Conservation (phyloP, 306 rosid genomes). For the Vigna reflexopilosa region DNA sequence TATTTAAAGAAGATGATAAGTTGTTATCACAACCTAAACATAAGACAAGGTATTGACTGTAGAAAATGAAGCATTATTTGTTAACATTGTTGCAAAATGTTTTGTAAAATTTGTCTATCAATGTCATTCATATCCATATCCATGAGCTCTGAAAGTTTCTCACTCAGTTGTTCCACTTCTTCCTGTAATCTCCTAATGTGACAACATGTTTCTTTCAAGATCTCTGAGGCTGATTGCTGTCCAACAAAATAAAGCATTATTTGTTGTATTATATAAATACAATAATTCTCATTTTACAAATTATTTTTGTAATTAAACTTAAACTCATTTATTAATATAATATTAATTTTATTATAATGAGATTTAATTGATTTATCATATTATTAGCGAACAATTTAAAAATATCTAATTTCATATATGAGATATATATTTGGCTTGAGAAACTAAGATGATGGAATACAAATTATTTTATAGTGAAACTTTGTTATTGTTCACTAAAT, state of each 20-base stretch:
- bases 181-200: conserved; percentile 54
- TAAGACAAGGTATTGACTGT: neutral
- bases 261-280: too few relatives aligned
- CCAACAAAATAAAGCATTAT: neutral
- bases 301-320: too few relatives aligned
- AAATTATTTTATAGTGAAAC: too few relatives aligned
- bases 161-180: conserved; percentile 55
- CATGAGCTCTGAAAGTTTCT: conserved; percentile 47
- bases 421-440: too few relatives aligned
- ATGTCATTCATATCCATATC: conserved; percentile 47
- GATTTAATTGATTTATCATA: too few relatives aligned
- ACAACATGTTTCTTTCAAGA: conserved; percentile 49
- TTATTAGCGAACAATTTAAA: too few relatives aligned
- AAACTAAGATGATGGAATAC: too few relatives aligned
- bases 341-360: too few relatives aligned
- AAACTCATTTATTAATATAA: too few relatives aligned
- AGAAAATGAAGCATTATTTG: neutral
- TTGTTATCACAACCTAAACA: neutral
- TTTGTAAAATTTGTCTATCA: conserved; percentile 47
- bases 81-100: conserved; percentile 39
- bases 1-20: neutral
- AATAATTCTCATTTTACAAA: too few relatives aligned
- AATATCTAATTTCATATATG: too few relatives aligned
- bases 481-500: too few relatives aligned
- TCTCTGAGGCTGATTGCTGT: conserved; percentile 49